A percentile compares a stretch with the other conserved stretches of the same genome.
These are phyloP conservation scores for Syzygium grande DNA, from an alignment of 345 rosid genomes.

Conservation along the genomic window DNA sequence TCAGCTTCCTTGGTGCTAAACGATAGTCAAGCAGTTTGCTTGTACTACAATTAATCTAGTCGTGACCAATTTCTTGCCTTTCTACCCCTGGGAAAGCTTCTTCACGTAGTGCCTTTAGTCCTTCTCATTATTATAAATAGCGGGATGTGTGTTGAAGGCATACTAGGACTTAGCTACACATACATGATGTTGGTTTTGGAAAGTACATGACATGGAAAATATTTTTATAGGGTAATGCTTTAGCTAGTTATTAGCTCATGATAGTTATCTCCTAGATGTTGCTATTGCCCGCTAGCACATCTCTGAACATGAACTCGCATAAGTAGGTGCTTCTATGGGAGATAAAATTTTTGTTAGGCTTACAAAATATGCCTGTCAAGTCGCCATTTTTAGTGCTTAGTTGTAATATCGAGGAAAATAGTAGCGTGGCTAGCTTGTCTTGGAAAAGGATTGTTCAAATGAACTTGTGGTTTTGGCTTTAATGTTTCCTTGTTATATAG, in stretches of 20 bases:
- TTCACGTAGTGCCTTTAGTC: not conserved
- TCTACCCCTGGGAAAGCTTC: not conserved
- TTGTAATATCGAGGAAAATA: not conserved
- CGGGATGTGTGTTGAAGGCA: not conserved
- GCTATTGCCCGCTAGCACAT: not conserved
- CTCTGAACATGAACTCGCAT: not conserved
- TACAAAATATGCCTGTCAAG: not conserved
- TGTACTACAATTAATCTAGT: not conserved
- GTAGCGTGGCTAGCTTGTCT: not conserved
- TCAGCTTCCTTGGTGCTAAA: not conserved
- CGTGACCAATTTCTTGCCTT: not conserved
- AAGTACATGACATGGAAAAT: not conserved
- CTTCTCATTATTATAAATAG: not conserved
- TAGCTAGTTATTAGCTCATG: not conserved
- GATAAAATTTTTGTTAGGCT: not conserved
- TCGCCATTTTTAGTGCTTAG: not conserved
- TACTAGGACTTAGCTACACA: not conserved
- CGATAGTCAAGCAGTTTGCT: not conserved
- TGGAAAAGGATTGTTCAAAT: not conserved
- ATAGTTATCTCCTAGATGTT: not conserved
- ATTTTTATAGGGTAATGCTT: not conserved
- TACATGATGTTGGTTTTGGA: not conserved
- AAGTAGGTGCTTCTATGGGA: not conserved
- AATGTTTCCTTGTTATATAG: not conserved
- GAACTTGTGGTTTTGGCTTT: not conserved